Percentiles rank a stretch among this genome's conserved stretches.
phyloP scores from a whole-genome alignment of 2,329 filamentous ascomycete genomes.

The Cladophialophora immunda region DNA sequence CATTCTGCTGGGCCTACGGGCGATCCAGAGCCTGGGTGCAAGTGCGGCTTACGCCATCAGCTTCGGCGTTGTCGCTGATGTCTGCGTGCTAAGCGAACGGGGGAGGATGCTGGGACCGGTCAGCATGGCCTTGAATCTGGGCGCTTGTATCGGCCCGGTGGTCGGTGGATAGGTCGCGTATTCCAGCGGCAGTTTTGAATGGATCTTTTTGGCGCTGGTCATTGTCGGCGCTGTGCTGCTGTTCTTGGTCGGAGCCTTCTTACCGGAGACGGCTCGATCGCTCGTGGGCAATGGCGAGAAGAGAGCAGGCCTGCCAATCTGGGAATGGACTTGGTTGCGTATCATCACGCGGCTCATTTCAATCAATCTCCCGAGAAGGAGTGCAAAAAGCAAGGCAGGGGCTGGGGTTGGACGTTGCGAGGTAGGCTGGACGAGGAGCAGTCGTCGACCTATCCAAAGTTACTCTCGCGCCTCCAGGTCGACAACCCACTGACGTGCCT shows the following conservation, averaged over 20 bases:
- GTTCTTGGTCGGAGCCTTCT: conserved; percentile 17
- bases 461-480: not conserved
- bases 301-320: not conserved
- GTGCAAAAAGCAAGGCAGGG: not conserved
- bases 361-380: not conserved
- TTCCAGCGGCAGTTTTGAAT: conserved; percentile 33
- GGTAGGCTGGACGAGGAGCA: not conserved
- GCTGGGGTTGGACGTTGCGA: not conserved
- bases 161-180: conserved; percentile 54
- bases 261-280: conserved; percentile 30
- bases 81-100: conserved; percentile 51
- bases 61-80: conserved; percentile 52
- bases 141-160: conserved; percentile 59
- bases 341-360: not conserved
- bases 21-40: conserved; percentile 54
- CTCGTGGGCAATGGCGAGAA: conserved; percentile 22
- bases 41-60: conserved; percentile 52
- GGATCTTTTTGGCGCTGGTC: conserved; percentile 42
- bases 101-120: conserved; percentile 53
- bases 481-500: conserved; percentile 25
- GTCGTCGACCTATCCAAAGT: not conserved
- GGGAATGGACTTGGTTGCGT: conserved; percentile 16
- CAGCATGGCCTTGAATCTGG: conserved; percentile 47
- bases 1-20: conserved; percentile 49
- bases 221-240: conserved; percentile 35